Base-by-base conservation (phyloP, 192 early-diverging fungal species). In the Obelidium mucronatum region DNA sequence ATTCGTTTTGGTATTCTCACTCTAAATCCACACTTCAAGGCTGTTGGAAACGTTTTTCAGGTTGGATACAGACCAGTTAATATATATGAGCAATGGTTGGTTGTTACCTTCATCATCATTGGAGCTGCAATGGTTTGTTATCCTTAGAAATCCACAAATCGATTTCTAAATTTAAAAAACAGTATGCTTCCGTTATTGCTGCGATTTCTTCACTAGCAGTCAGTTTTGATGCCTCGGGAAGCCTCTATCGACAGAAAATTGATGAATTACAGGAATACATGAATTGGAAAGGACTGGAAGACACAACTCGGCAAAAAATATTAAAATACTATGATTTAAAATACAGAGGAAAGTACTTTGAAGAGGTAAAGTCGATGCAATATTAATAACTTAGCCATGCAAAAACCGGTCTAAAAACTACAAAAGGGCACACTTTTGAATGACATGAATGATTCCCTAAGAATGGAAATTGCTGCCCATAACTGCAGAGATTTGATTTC, bases 231-330 rank as follows among this genome's bases (percentile, higher is more conserved):
- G 66, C 82, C 30, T 81, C 77, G n/a, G 84, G 84, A 1, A 42
- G 78, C 2, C 54, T 72, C 67, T 83, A 79, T 54, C 81, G 72
- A 17, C 71, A 85, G 44, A 83, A 82, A 51, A 68, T 87, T 3
- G 86, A 87, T 40, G 83, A 87, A 76, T 75, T 87, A 5, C 78
- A 77, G 26, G 79, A 87, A 54, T 87, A 87, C 78, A 80, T 86
- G 77, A 67, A 24, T 0, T 82, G 79, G 65, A 85, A 85, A 60
- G 59, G 64, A 44, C 26, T 87, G 4, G 58, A 26, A 26, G 31
- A 35, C 8, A 37, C 56, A 1, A 55, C 79, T 8, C 31, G 53
- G 26, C 39, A 68, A 30, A 76, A 78, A 55, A 73, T 87, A 15
- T 42, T 42, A 17, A 48, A 74, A 24, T 87, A 83, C 73, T 87